Conservation (phyloP, 2,329 filamentous ascomycete genomes). For the Camptophora hylomeconis region DNA sequence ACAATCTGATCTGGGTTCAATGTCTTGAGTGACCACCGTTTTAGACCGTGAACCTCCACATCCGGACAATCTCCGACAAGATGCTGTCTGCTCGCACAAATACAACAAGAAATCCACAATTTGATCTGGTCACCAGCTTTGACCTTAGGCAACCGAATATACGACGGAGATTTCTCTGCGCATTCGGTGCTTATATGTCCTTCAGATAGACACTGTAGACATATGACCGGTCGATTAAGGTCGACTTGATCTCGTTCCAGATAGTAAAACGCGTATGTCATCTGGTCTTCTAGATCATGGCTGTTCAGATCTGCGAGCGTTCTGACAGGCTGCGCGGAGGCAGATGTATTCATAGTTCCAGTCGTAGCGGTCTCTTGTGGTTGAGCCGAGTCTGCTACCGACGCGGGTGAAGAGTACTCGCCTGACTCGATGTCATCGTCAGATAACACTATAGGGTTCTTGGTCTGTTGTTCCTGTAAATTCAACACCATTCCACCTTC, state of each 20-base stretch:
- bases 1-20: constrained; percentile 25
- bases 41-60: constrained; percentile 17
- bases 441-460: neutral
- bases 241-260: constrained; percentile 25
- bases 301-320: constrained; percentile 25
- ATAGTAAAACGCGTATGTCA: constrained; percentile 28
- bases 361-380: neutral
- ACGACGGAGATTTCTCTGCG: constrained; percentile 28
- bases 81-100: constrained; percentile 30
- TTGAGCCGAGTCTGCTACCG: neutral
- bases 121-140: constrained; percentile 20
- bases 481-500: constrained; percentile 32
- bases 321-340: constrained; percentile 1
- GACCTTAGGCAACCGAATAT: constrained; percentile 28
- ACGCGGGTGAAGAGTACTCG: neutral
- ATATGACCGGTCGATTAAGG: constrained; percentile 28
- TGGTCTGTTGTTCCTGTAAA: constrained; percentile 20
- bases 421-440: too few relatives aligned
- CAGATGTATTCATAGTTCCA: neutral
- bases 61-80: constrained; percentile 32
- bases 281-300: constrained; percentile 27
- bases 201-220: constrained; percentile 28
- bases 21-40: constrained; percentile 26
- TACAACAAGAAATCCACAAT: constrained; percentile 31
- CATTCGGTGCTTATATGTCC: constrained; percentile 32